Conservation (phyloP, 768 basidiomycete genomes). For the Rubroboletus satanas region DNA sequence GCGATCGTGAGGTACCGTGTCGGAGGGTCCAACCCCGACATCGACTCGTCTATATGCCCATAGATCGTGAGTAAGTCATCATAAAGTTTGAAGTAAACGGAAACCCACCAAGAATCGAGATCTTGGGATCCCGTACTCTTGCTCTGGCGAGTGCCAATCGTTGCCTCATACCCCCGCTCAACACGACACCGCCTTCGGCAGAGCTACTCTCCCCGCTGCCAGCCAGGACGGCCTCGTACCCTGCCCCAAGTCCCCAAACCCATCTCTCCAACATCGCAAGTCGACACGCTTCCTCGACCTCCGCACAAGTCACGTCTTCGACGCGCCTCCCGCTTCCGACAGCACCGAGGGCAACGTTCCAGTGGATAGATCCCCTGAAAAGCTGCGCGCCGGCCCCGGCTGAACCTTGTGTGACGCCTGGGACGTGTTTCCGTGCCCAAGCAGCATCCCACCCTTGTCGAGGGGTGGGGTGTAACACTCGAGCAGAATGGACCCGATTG, state of each 20-base stretch:
- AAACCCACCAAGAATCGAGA: slow-evolving; percentile 83
- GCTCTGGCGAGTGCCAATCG: slow-evolving; percentile 87
- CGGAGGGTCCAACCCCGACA: slow-evolving; percentile 83
- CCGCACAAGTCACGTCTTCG: slow-evolving; percentile 53
- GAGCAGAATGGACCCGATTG: slow-evolving; percentile 62
- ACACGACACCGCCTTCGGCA: slow-evolving; percentile 54
- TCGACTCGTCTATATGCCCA: slow-evolving; percentile 60
- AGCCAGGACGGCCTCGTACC: slow-evolving; percentile 75
- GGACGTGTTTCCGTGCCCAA: slow-evolving; percentile 78
- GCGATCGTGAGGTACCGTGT: too few species aligned
- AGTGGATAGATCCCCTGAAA: slow-evolving; percentile 75
- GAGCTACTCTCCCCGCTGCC: slow-evolving; percentile 41
- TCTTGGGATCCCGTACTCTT: slow-evolving; percentile 76
- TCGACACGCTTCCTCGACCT: slow-evolving; percentile 81
- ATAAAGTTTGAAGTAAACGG: neutral
- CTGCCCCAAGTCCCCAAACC: slow-evolving; percentile 74
- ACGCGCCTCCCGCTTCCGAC: slow-evolving; percentile 44
- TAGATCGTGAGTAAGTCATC: neutral
- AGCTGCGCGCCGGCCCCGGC: slow-evolving; percentile 45
- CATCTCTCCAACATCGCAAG: slow-evolving; percentile 87
- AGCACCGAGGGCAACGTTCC: slow-evolving; percentile 81
- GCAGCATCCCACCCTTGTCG: slow-evolving; percentile 54
- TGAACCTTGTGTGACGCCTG: slow-evolving; percentile 73
- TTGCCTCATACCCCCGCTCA: slow-evolving; percentile 93
- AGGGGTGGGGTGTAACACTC: slow-evolving; percentile 64